Conservation (phyloP, 306 rosid species). For the Trifolium subterraneum region DNA sequence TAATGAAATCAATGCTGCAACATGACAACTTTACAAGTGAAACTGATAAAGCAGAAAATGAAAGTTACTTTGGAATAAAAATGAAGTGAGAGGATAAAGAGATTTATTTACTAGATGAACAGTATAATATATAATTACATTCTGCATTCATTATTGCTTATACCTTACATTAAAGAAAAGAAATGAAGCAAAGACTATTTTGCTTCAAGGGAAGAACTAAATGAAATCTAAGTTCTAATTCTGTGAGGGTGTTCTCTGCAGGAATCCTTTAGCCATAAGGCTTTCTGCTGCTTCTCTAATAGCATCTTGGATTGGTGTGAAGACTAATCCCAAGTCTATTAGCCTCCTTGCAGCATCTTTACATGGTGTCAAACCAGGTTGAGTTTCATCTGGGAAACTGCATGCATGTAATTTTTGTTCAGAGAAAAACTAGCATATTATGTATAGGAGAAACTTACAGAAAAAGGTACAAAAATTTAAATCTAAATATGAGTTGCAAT, state of each 20-base stretch:
- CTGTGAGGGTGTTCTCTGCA: conserved; percentile 39
- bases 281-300: conserved; percentile 71
- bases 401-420: conserved; percentile 49
- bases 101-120: conserved; percentile 9
- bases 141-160: conserved; percentile 34
- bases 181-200: conserved; percentile 11
- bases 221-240: conserved; percentile 11
- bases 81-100: conserved; percentile 7
- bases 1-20: neutral
- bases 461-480: conserved; percentile 19
- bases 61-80: conserved; percentile 38
- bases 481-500: conserved; percentile 19
- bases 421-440: conserved; percentile 29
- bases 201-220: neutral
- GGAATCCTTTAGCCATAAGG: conserved; percentile 67
- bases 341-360: conserved; percentile 76
- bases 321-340: conserved; percentile 68
- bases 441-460: neutral
- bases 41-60: conserved; percentile 2
- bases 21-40: neutral
- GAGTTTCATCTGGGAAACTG: conserved; percentile 79
- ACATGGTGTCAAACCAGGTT: conserved; percentile 68
- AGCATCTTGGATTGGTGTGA: conserved; percentile 77
- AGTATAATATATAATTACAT: conserved; percentile 11
- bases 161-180: conserved; percentile 21